phyloP scores from a whole-genome alignment of 306 rosid species.

The Hippophae rhamnoides region DNA sequence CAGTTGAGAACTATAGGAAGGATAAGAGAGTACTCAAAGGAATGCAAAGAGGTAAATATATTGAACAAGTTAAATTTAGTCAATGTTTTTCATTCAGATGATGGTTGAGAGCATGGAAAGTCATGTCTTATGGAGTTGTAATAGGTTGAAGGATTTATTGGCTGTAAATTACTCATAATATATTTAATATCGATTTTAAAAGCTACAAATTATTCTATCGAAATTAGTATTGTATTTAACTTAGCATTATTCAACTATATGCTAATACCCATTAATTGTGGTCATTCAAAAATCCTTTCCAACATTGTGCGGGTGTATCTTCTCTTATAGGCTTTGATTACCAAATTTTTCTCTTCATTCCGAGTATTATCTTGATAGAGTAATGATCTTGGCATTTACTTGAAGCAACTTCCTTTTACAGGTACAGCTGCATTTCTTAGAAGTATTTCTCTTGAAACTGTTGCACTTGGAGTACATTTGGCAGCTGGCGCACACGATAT shows the following conservation, averaged over 20 bases:
- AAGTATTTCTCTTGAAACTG: conserved; percentile 95
- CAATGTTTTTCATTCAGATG: background rate
- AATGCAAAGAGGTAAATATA: conserved; percentile 77
- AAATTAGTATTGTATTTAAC: background rate
- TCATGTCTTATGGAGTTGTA: background rate
- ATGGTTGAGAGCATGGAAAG: background rate
- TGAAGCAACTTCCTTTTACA: conserved; percentile 18
- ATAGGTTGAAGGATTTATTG: background rate
- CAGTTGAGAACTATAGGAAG: conserved; percentile 84
- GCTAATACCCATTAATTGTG: background rate
- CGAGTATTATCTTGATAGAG: background rate
- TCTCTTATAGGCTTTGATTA: background rate
- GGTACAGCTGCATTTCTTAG: conserved; percentile 90
- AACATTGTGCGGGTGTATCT: no score
- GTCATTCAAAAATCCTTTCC: background rate
- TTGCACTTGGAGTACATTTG: conserved; percentile 95
- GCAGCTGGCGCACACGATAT: conserved; percentile 93
- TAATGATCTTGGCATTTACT: background rate
- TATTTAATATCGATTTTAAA: background rate
- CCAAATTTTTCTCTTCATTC: background rate
- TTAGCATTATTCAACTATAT: background rate
- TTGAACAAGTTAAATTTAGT: conserved; percentile 2
- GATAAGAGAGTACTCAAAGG: conserved; percentile 89
- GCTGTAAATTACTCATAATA: background rate
- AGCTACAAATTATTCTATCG: background rate